Conservation (phyloP, 345 rosid genomes). For the Lenwebbia sp. region DNA sequence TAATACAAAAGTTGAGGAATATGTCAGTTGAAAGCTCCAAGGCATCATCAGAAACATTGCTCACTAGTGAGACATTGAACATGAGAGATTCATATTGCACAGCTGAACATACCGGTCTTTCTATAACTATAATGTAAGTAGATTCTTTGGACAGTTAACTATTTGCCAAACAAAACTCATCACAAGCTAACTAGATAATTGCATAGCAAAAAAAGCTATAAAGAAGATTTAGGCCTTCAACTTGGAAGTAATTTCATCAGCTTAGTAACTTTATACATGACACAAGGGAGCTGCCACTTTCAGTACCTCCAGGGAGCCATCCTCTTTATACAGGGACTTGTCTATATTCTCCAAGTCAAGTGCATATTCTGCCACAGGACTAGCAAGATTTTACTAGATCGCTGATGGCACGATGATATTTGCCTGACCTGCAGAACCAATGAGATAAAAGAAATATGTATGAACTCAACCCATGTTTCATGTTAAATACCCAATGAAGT, state of each 20-base stretch:
- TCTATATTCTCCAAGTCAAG: slow-evolving; percentile 29
- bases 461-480: not conserved
- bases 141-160: not conserved
- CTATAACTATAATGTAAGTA: not conserved
- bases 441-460: not conserved
- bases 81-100: not conserved
- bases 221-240: not conserved
- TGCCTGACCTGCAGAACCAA: slow-evolving; percentile 59
- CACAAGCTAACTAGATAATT: not conserved
- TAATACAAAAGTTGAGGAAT: not conserved
- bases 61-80: not conserved
- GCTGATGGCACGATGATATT: slow-evolving; percentile 45
- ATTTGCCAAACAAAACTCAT: not conserved
- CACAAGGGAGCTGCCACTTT: not conserved
- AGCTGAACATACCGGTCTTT: not conserved
- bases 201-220: not conserved
- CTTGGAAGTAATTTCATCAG: not conserved
- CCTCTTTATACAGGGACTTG: slow-evolving; percentile 48
- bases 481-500: not conserved
- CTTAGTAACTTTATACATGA: not conserved
- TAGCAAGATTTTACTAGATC: slow-evolving; percentile 41
- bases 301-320: slow-evolving; percentile 67
- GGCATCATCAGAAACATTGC: not conserved
- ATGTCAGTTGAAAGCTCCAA: not conserved
- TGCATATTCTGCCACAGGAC: slow-evolving; percentile 54